Percentiles rank a stretch among this genome's conserved stretches.
Evolutionary conservation across 106 monocot genomes (phyloP).

Genomic region (Alisma plantagoaquatica): DNA sequence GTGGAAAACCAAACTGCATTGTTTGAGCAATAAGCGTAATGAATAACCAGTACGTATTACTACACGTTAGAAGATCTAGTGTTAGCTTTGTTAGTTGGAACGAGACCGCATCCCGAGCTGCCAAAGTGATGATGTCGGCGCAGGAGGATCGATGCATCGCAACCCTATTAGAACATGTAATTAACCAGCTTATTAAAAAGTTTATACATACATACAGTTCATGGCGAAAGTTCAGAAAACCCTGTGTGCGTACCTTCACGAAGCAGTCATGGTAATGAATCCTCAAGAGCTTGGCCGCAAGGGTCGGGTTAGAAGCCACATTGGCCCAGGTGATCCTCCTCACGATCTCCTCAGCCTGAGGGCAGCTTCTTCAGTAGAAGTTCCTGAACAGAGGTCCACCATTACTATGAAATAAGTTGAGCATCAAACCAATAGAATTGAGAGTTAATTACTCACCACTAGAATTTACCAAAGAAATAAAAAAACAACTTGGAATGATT

Average conservation of each 20-base stretch:
- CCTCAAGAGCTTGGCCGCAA: not conserved
- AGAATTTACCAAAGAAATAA: too few species aligned
- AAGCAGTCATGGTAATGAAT: slow-evolving; percentile 2
- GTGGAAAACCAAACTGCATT: slow-evolving; percentile 30
- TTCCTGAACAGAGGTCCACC: not conserved
- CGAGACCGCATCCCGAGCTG: slow-evolving; percentile 36
- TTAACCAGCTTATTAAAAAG: not conserved
- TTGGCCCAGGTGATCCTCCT: not conserved
- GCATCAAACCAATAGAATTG: too few species aligned
- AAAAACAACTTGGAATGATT: too few species aligned
- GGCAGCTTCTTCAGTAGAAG: slow-evolving; percentile 1
- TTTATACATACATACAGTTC: not conserved
- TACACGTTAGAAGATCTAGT: not conserved
- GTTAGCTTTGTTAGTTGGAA: slow-evolving; percentile 15
- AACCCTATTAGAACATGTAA: slow-evolving; percentile 30
- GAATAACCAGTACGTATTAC: not conserved
- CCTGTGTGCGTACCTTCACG: not conserved
- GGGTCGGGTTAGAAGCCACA: not conserved
- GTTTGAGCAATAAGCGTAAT: not conserved
- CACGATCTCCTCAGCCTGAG: not conserved
- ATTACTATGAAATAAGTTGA: too few species aligned
- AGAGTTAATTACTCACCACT: too few species aligned
- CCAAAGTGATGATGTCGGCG: slow-evolving; percentile 47
- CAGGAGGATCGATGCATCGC: slow-evolving; percentile 49
- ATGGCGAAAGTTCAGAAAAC: too few species aligned